Base-by-base conservation (phyloP, 192 early-diverging fungal genomes). In the Coemansia erecta region DNA sequence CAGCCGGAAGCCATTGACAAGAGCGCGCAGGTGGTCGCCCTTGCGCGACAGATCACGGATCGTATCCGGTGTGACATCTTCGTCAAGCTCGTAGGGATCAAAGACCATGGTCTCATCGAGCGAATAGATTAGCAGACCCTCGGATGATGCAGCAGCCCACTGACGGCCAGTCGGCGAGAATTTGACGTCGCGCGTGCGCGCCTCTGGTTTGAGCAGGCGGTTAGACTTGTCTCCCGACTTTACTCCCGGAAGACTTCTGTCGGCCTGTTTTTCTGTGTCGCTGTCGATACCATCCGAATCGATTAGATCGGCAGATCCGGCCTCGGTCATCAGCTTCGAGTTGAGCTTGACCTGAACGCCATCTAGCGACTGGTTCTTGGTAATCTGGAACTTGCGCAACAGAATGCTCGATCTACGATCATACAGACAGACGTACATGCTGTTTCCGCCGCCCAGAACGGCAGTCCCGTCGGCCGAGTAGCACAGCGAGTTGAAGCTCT, bases 41-140 rank as follows among this genome's bases (percentile, higher is more conserved):
- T 82, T 82, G 21, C 82, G 82, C 24, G 95, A 68, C n/a, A 89
- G 85, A 51, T 85, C 88, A 24, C 86, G 56, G 22, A 96, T 89
- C 0, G 90, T 82, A 19, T 87, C 89, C 1, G 98, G 96, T 1
- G 96, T 98, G 28, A 99, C 92, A 66, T 97, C 91, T 31, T 95
- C 86, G 64, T 98, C 96, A 4, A 99, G 86, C 78, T 99, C 95
- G 73, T 95, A 98, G 19, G 98, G 98, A 74, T 99, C 98, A 70
- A 99, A 99, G 53, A 90, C 59, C 19, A 98, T 78, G 2, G 84
- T 83, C 45, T 98, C 92, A 66, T 99, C 98, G 35, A 99, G 77
- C 14, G 94, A 91, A 80, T 98, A 99, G 46, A 99, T 87, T 54
- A 98, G 60, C 23, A 99, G 75, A 8, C 98, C 98, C 57, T 99